Evolutionary conservation across 352 stramenopile species (phyloP).

Genomic region (Phytopythium kandeliae): DNA sequence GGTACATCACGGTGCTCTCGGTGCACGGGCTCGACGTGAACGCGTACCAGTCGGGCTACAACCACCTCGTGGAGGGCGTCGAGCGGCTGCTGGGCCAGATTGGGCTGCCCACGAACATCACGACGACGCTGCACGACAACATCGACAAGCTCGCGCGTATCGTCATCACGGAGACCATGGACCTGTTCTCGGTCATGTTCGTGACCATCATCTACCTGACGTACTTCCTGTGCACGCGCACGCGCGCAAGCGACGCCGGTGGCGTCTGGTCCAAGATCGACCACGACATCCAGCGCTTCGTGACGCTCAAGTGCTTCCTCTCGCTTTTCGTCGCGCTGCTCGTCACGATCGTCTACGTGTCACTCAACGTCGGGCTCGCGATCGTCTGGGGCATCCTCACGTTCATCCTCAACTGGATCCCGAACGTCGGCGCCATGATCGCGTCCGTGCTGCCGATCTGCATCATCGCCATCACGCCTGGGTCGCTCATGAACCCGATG

Average conservation of each 20-base stretch:
- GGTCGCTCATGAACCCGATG: conserved; percentile 84
- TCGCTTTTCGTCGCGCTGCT: conserved; percentile 84
- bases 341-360: conserved; percentile 88
- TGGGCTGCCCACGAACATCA: conserved; percentile 83
- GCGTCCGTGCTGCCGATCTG: conserved; percentile 73
- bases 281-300: conserved; percentile 85
- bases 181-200: conserved; percentile 88
- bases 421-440: conserved; percentile 87
- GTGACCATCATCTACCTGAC: conserved; percentile 88
- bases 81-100: conserved; percentile 68
- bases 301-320: conserved; percentile 86
- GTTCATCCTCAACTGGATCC: conserved; percentile 89
- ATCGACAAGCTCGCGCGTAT: conserved; percentile 83
- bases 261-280: conserved; percentile 88
- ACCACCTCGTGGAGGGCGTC: conserved; percentile 53
- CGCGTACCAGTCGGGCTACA: conserved; percentile 83
- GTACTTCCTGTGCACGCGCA: conserved; percentile 85
- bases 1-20: conserved; percentile 86
- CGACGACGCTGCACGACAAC: conserved; percentile 86
- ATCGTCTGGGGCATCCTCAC: conserved; percentile 88
- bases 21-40: conserved; percentile 78
- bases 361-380: conserved; percentile 79
- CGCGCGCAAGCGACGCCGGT: conserved; percentile 73
- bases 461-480: conserved; percentile 85
- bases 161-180: conserved; percentile 85